Base-by-base conservation (phyloP, 495 filamentous ascomycete species). In the Aspergillus sparsus region DNA sequence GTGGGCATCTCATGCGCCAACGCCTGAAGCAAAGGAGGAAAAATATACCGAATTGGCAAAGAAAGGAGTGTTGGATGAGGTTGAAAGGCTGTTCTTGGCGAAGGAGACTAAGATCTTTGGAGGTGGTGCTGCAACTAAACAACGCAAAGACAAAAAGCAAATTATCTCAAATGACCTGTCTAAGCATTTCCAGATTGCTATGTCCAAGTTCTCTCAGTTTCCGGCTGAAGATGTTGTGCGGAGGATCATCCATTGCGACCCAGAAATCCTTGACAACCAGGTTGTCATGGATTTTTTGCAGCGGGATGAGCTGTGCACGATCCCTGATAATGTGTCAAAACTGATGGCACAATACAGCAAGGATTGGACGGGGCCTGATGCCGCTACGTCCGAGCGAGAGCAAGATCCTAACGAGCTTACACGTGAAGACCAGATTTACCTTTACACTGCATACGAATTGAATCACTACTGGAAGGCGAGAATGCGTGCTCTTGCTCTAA, bases 391-490 rank as follows among this genome's bases (percentile, higher is more conserved):
- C 42, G 85, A 85, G 57, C 85, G 93, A 37, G 94, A 98, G 67
- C 87, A 90, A 63, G 93, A 98, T 73, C 93, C 94, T 0, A 72
- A 64, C 15, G 94, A 98, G 66, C 85, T 98, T 37, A 97, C 93
- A 1, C 81, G 93, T 58, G 91, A 98, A 66, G 94, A 98, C 74
- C 92, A 97, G 75, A 89, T 98, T 36, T 98, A 92, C 69, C 80
- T 98, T 11, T 87, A 88, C 60, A 98, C 94, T 3, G 90, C 95
- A 0, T 98, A 87, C 63, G 95, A 98, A 69, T 80, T 98, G 63
- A 91, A 95, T 60, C 95, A 98, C 73, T 98, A 98, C 74, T 98
- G 94, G 94, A 98, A 97, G 81, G 89, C 89, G 45, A 86, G 94
- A 73, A 97, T 97, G 84, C 84, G 94, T 55, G 95, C 95, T 5